Base-by-base conservation (phyloP, 176 grass and related monocot species). In the Secale cereale region DNA sequence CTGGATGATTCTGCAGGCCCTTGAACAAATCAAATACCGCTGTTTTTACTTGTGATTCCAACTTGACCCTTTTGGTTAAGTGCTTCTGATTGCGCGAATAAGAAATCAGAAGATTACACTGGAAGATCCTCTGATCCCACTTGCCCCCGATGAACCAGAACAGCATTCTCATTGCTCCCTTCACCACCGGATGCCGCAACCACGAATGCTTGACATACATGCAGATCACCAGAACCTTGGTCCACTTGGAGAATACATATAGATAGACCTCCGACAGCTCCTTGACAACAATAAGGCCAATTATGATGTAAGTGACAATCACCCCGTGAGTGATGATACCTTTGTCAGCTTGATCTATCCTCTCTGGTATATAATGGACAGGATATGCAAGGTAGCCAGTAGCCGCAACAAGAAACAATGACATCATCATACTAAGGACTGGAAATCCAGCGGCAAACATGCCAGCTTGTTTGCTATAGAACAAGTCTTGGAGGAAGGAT, bases 401-500 rank as follows among this genome's bases (percentile, higher is more conserved):
- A 0, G 77, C 74, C 1, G 30, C 27, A 20, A 30, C 26, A 9
- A 89, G 23, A 0, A 1, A 36, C 37, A 74, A 0, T 0, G 87
- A 85, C 0, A 89, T 23, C 3, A 72, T 0, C 12, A 80, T 15
- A 0, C 8, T 80, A 1, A 0, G 0, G 6, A 2, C 0, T 2
- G 75, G 65, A 0, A 89, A 65, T 19, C 87, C 75, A 1, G 0
- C 0, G 3, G 81, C 35, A 4, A 88, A 84, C 19, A 88, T 28
- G 17, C 43, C 5, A 0, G 74, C 33, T 15, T 71, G 59, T 50
- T 84, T 82, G 41, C 66, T 85, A 27, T 79, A 65, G 16, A 85
- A 80, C 9, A 65, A 4, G 60, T 89, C 87, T 6, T 39, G 59
- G 50, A 89, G 72, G 62, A 89, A 80, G 14, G 87, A 78, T 6